Conservation (phyloP, 2,329 filamentous ascomycete genomes). For the Fusarium burgessii region DNA sequence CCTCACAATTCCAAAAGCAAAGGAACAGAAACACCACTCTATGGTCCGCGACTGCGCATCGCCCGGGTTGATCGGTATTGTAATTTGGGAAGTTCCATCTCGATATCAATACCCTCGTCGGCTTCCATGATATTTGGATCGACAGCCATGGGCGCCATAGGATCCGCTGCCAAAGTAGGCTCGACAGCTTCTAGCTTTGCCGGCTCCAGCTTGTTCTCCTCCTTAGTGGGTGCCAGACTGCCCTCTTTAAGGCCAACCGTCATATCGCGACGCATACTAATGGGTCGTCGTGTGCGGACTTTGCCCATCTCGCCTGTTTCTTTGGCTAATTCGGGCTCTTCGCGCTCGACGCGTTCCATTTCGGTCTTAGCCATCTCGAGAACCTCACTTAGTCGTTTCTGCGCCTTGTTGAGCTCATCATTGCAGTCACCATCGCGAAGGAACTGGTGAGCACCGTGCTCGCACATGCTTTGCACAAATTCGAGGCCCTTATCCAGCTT, state of each 20-base stretch:
- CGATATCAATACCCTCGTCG: constrained; percentile 58
- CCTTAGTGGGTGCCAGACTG: constrained; percentile 38
- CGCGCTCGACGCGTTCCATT: constrained; percentile 65
- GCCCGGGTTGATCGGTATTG: constrained; percentile 58
- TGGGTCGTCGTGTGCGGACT: constrained; percentile 63
- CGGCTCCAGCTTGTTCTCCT: constrained; percentile 43
- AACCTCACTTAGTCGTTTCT: constrained; percentile 72
- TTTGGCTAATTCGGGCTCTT: constrained; percentile 61
- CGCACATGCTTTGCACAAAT: constrained; percentile 82
- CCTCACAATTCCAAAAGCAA: no score
- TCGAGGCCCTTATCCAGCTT: constrained; percentile 83
- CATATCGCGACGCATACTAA: constrained; percentile 64
- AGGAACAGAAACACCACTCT: no score
- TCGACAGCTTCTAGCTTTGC: constrained; percentile 44
- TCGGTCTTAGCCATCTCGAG: constrained; percentile 71
- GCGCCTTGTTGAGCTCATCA: constrained; percentile 79
- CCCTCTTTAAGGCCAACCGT: constrained; percentile 47
- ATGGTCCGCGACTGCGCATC: constrained; percentile 51
- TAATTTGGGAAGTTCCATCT: constrained; percentile 54
- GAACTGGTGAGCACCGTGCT: constrained; percentile 89
- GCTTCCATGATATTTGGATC: constrained; percentile 53
- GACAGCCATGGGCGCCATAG: constrained; percentile 49
- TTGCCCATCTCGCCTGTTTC: constrained; percentile 56
- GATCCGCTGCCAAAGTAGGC: constrained; percentile 24
- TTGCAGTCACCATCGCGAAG: constrained; percentile 87